Evolutionary conservation across 805 yeast species (phyloP).

Genomic region (Nakazawaea ernobii): DNA sequence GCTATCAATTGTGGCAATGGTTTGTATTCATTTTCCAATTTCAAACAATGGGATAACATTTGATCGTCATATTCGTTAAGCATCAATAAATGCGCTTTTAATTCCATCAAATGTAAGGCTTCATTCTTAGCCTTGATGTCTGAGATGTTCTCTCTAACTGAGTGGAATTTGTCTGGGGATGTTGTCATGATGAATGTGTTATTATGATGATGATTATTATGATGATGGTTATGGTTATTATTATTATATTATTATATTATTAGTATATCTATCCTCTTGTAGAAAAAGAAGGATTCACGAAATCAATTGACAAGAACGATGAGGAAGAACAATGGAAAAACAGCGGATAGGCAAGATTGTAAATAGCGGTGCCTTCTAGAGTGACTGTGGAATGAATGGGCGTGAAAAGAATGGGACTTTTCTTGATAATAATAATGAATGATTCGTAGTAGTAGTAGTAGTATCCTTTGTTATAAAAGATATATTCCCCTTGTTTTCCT

Average conservation of each 20-base stretch:
- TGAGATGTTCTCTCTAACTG: slow-evolving; percentile 8
- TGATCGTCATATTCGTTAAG: slow-evolving; percentile 11
- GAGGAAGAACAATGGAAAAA: neutral
- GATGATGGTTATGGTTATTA: slow-evolving; percentile 3
- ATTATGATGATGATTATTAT: neutral
- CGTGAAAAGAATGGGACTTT: neutral
- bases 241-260: neutral
- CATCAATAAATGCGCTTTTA: slow-evolving; percentile 10
- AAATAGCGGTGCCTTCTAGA: no score
- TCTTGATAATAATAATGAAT: neutral
- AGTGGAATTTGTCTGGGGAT: slow-evolving; percentile 12
- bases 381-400: no score
- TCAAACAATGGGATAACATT: slow-evolving; percentile 18
- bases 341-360: neutral
- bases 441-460: neutral
- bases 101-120: slow-evolving; percentile 7
- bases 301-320: no score
- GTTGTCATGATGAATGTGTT: neutral
- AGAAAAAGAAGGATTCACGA: neutral
- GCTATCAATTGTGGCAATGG: slow-evolving; percentile 17
- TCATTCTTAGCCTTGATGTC: slow-evolving; percentile 5
- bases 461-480: no score
- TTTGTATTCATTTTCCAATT: slow-evolving; percentile 24
- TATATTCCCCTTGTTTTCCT: neutral
- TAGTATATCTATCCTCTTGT: no score